phyloP scores from a whole-genome alignment of 1,284 basidiomycete genomes.

The Sanguinoderma infundibulare region DNA sequence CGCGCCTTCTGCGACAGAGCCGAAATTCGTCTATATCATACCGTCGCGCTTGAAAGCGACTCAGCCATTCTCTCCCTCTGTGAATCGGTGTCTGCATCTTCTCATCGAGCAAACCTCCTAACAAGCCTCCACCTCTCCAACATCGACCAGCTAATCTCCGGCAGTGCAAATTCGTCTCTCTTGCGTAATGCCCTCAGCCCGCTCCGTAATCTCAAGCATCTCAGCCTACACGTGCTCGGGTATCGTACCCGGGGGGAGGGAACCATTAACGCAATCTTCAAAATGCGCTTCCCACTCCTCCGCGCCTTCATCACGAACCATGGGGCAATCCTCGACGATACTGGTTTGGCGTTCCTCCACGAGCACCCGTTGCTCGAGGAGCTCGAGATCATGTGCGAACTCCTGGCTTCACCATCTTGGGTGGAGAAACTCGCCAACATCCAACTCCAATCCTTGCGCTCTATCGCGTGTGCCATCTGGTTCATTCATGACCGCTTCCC shows the following conservation, averaged over 20 bases:
- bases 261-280: neutral
- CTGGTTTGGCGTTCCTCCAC: neutral
- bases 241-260: neutral
- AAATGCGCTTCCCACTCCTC: neutral
- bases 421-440: neutral
- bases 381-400: constrained; percentile 5
- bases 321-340: neutral
- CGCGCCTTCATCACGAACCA: constrained; percentile 5
- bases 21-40: too few relatives aligned
- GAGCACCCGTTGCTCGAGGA: neutral
- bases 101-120: too few relatives aligned
- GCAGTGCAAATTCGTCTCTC: too few relatives aligned
- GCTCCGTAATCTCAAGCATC: neutral
- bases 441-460: neutral
- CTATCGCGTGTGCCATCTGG: neutral
- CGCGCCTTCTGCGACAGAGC: too few relatives aligned
- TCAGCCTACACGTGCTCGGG: neutral
- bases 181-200: neutral
- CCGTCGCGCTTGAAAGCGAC: too few relatives aligned
- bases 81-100: too few relatives aligned
- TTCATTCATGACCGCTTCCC: neutral
- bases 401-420: neutral
- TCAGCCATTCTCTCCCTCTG: too few relatives aligned
- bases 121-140: too few relatives aligned
- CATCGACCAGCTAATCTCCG: too few relatives aligned